Evolutionary conservation across 1,284 basidiomycete species (phyloP).

Genomic region (Cutaneotrichosporon dermatis): DNA sequence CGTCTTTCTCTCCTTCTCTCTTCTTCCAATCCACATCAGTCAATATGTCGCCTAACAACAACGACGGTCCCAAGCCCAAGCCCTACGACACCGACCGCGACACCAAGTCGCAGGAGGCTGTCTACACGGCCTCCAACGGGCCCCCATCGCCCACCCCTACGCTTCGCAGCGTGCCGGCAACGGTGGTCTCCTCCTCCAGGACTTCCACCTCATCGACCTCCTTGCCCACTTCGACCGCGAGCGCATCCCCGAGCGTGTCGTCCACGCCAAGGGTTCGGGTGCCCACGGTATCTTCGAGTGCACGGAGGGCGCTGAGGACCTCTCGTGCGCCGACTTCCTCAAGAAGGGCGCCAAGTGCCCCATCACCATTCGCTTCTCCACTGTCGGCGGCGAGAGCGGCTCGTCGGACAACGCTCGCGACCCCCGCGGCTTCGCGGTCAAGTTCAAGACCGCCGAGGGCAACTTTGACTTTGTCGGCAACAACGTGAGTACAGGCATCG

Average conservation of each 20-base stretch:
- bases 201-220: constrained; percentile 52
- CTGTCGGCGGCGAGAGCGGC: constrained; percentile 67
- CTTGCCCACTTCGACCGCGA: constrained; percentile 51
- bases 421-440: constrained; percentile 87
- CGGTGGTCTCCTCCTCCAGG: constrained; percentile 73
- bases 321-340: constrained; percentile 71
- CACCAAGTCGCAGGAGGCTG: not conserved
- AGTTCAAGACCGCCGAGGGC: constrained; percentile 82
- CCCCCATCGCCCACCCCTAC: constrained; percentile 59
- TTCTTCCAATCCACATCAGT: not conserved
- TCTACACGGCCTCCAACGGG: constrained; percentile 84
- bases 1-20: not conserved
- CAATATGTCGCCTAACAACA: constrained; percentile 1
- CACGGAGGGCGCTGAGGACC: constrained; percentile 74
- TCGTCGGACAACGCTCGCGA: constrained; percentile 81
- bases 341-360: constrained; percentile 65
- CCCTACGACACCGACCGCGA: constrained; percentile 9
- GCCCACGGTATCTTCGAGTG: constrained; percentile 89
- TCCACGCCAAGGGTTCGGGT: constrained; percentile 57
- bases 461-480: constrained; percentile 87
- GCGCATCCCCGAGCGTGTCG: constrained; percentile 90
- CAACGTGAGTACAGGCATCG: constrained; percentile 54
- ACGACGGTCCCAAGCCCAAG: constrained; percentile 12
- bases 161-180: constrained; percentile 68
- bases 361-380: constrained; percentile 50